Conservation (phyloP, 495 filamentous ascomycete species). For the Rostrohypoxylon terebratum region DNA sequence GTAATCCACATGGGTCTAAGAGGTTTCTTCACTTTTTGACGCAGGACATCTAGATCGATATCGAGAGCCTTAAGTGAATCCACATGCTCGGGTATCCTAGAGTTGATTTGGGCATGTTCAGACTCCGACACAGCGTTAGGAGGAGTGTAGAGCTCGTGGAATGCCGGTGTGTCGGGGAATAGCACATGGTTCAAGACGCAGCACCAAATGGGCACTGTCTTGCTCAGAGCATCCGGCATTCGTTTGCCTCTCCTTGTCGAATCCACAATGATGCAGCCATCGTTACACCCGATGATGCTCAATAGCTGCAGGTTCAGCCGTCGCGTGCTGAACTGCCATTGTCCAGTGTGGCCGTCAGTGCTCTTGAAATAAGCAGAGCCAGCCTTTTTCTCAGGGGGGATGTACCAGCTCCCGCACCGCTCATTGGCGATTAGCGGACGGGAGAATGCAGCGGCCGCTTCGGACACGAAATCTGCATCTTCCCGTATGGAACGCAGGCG, state of each 20-base stretch:
- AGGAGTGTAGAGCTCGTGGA: conserved; percentile 71
- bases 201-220: conserved; percentile 95
- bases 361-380: conserved; percentile 95
- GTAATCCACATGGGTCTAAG: conserved; percentile 73
- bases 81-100: conserved; percentile 74
- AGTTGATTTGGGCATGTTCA: conserved; percentile 83
- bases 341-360: conserved; percentile 90
- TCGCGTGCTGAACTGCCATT: conserved; percentile 89
- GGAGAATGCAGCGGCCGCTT: conserved; percentile 61
- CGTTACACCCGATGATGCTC: conserved; percentile 66
- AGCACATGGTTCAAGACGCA: conserved; percentile 82
- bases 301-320: conserved; percentile 87
- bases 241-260: conserved; percentile 93
- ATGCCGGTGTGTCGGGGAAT: conserved; percentile 67
- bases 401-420: conserved; percentile 96
- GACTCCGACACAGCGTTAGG: conserved; percentile 74
- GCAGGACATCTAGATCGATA: conserved; percentile 51
- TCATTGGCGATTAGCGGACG: conserved; percentile 95
- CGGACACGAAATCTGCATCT: conserved; percentile 74
- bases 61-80: conserved; percentile 63
- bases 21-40: conserved; percentile 63
- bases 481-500: conserved; percentile 77
- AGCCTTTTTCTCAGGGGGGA: conserved; percentile 71
- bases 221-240: conserved; percentile 92
- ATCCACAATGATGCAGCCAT: conserved; percentile 93